A percentile compares a stretch with the other conserved stretches of the same genome.
Evolutionary conservation across 1,284 basidiomycete species (phyloP).

Genomic region (Entoloma clypeatum): DNA sequence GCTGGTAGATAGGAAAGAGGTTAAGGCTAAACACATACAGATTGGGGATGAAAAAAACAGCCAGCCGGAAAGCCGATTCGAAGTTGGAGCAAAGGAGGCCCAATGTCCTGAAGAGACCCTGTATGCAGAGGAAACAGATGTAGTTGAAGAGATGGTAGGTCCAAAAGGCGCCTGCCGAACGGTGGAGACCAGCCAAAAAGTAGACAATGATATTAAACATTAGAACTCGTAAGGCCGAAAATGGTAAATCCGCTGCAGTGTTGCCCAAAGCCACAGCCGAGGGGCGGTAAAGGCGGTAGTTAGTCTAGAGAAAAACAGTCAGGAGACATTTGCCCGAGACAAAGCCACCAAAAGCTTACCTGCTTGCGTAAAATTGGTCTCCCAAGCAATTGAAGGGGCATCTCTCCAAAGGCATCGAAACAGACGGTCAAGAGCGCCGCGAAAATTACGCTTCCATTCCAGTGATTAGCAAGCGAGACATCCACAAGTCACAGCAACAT

Average conservation of each 20-base stretch:
- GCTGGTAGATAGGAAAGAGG: background rate
- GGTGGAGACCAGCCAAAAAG: conserved; percentile 66
- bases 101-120: conserved; percentile 73
- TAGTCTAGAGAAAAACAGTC: conserved; percentile 47
- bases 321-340: background rate
- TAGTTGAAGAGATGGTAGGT: conserved; percentile 69
- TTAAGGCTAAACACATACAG: conserved; percentile 36
- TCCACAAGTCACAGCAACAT: conserved; percentile 4
- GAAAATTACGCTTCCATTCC: conserved; percentile 85
- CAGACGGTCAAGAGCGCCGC: conserved; percentile 68
- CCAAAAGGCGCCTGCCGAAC: conserved; percentile 64
- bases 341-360: conserved; percentile 23
- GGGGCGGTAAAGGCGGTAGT: conserved; percentile 79
- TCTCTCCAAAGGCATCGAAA: conserved; percentile 77
- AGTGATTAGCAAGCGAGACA: background rate
- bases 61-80: conserved; percentile 55
- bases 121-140: conserved; percentile 59
- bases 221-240: conserved; percentile 61
- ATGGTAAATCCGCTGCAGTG: conserved; percentile 73
- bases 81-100: conserved; percentile 64
- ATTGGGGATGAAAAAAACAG: conserved; percentile 61
- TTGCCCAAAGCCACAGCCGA: conserved; percentile 71
- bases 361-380: conserved; percentile 70
- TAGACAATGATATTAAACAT: conserved; percentile 72
- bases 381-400: conserved; percentile 72